These are phyloP conservation scores for Mariannaea sp. DNA, from an alignment of 2,329 filamentous ascomycete species.

Conservation along the genomic window DNA sequence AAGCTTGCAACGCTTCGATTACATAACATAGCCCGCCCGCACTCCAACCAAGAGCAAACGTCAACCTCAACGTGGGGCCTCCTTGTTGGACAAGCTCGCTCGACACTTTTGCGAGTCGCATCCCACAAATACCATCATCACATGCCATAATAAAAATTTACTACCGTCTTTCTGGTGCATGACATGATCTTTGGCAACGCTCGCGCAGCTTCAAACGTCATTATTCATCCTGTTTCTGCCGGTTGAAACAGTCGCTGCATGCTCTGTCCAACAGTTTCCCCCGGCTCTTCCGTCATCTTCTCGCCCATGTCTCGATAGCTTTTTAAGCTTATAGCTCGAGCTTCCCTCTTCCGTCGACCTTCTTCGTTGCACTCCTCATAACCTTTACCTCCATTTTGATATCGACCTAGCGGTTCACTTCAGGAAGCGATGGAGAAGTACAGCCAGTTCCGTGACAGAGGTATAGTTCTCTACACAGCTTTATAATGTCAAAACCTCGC, in stretches of 20 bases:
- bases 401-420: neutral
- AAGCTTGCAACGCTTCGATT: conserved; percentile 21
- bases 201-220: conserved; percentile 3
- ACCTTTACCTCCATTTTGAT: conserved; percentile 9
- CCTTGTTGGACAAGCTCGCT: conserved; percentile 14
- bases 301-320: conserved; percentile 35
- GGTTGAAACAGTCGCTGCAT: conserved; percentile 10
- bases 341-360: conserved; percentile 9
- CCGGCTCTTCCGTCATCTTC: conserved; percentile 10
- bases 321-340: conserved; percentile 16
- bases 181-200: conserved; percentile 4
- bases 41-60: neutral
- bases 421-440: conserved; percentile 80
- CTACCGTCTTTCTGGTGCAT: neutral
- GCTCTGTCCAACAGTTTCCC: neutral
- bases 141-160: conserved; percentile 18
- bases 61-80: conserved; percentile 18
- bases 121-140: conserved; percentile 13
- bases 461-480: conserved; percentile 48
- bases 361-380: conserved; percentile 13
- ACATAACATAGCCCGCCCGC: neutral
- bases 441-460: conserved; percentile 89
- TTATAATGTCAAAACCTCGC: no score
- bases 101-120: neutral
- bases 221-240: neutral